phyloP scores from a whole-genome alignment of 179 eudicot species.

The Vitellaria paradoxa region DNA sequence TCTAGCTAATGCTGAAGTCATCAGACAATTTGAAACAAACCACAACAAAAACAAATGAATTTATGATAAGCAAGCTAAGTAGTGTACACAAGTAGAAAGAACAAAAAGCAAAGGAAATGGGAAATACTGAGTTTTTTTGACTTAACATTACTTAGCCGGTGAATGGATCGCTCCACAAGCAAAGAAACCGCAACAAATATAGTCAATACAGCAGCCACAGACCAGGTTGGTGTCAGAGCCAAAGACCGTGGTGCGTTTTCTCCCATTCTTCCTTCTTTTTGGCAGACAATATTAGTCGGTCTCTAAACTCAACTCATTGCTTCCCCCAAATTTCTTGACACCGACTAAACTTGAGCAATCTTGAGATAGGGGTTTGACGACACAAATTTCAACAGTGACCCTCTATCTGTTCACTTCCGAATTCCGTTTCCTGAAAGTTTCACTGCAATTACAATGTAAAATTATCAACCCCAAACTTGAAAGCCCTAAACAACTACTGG shows the following conservation, averaged over 20 bases:
- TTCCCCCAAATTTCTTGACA: not conserved
- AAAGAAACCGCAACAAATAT: constrained; percentile 84
- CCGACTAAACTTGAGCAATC: not conserved
- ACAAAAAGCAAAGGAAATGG: not conserved
- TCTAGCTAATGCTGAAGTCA: not conserved
- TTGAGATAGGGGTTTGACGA: no score
- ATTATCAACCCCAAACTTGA: no score
- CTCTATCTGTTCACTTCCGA: no score
- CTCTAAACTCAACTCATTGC: not conserved
- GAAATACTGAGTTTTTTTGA: not conserved
- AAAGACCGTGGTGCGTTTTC: constrained; percentile 50
- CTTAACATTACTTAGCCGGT: constrained; percentile 68
- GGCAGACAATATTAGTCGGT: not conserved
- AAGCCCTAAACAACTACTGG: no score
- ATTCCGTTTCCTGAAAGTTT: no score
- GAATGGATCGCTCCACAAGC: constrained; percentile 85
- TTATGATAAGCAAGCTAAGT: not conserved
- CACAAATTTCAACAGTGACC: no score
- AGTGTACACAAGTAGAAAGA: no score
- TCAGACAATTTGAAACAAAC: not conserved
- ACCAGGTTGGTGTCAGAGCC: constrained; percentile 97
- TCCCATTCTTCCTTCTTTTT: constrained; percentile 28
- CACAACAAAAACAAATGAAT: not conserved
- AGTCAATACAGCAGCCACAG: constrained; percentile 89
- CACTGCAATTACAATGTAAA: no score